Base-by-base conservation (phyloP, 164 flowering plant species). In the Santalum album region DNA sequence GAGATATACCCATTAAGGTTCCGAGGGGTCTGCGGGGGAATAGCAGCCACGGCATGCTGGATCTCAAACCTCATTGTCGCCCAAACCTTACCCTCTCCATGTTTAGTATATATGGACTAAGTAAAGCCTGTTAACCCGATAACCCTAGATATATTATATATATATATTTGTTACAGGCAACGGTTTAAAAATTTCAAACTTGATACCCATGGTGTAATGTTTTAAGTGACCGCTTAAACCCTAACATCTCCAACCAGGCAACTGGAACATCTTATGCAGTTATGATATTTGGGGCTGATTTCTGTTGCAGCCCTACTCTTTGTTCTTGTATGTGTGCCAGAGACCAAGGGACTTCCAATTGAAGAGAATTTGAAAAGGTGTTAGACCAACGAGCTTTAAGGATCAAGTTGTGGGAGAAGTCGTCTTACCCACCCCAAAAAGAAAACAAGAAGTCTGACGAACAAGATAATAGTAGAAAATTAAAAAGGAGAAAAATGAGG, bases 1-100 rank as follows among this genome's bases (percentile, higher is more conserved):
- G 94, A 86, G 72, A 83, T 83, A 26, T 81, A 83, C 55, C 94
- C 89, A 2, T 19, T 83, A 49, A 44, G 86, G 38, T 82, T 62
- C 42, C 66, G 88, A 62, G 92, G 87, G 3, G 61, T 80, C 9
- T 71, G 86, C 48, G 82, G 86, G 29, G 89, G 86, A 24, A 72
- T 76, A 25, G 89, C 84, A 14, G 82, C 89, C 0, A 74, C 76
- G 1, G 74, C 84, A 17, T 74, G 72, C 69, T 83, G 89, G 89
- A 49, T 73, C 20, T 78, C 82, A 0, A 81, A 81, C 60, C 74
- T 78, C 27, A 67, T 78, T 6, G 82, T 81, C 11, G 71, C 77
- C 1, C 82, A 78, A 59, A 66, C 80, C 12, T 81, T 81, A 65
- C 64, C 77, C 6, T 66, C 84, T 7, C 49, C 79, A 6, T n/a